Conservation (phyloP, 257 asterid species). For the Nicotiana benthamiana region DNA sequence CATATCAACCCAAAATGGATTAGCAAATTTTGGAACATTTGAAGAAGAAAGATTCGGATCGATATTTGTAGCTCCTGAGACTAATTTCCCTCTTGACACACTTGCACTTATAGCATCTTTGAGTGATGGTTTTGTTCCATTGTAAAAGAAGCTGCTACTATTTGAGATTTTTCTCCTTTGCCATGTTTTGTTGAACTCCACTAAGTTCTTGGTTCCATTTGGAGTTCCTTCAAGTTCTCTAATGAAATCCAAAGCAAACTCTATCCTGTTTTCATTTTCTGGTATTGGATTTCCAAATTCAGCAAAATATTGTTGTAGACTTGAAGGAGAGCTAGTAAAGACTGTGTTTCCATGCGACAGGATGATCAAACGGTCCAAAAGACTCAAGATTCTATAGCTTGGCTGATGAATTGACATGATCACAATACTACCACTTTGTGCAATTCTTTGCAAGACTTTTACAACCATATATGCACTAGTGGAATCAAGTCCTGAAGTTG, state of each 20-base stretch:
- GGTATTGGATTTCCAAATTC: constrained; percentile 34
- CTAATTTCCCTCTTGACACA: constrained; percentile 34
- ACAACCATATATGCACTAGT: constrained; percentile 63
- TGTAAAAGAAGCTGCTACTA: background rate
- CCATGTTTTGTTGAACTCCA: constrained; percentile 28
- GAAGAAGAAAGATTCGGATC: constrained; percentile 13
- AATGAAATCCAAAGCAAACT: constrained; percentile 33
- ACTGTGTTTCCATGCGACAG: constrained; percentile 34
- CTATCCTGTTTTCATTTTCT: constrained; percentile 25
- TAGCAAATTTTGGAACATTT: constrained; percentile 29
- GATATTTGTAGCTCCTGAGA: constrained; percentile 20
- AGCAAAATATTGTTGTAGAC: constrained; percentile 18
- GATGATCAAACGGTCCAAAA: constrained; percentile 30
- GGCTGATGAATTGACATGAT: constrained; percentile 59
- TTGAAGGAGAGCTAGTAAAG: constrained; percentile 19
- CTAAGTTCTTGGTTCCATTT: constrained; percentile 16
- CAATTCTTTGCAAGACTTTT: constrained; percentile 40
- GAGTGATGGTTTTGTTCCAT: constrained; percentile 18
- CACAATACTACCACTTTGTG: constrained; percentile 47
- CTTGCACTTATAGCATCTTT: constrained; percentile 32
- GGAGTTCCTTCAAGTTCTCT: constrained; percentile 27
- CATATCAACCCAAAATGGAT: constrained; percentile 41
- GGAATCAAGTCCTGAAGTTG: constrained; percentile 67
- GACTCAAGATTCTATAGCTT: constrained; percentile 20
- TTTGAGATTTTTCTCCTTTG: background rate